phyloP scores from a whole-genome alignment of 2,329 filamentous ascomycete species.

The Pseudogymnoascus sp. region DNA sequence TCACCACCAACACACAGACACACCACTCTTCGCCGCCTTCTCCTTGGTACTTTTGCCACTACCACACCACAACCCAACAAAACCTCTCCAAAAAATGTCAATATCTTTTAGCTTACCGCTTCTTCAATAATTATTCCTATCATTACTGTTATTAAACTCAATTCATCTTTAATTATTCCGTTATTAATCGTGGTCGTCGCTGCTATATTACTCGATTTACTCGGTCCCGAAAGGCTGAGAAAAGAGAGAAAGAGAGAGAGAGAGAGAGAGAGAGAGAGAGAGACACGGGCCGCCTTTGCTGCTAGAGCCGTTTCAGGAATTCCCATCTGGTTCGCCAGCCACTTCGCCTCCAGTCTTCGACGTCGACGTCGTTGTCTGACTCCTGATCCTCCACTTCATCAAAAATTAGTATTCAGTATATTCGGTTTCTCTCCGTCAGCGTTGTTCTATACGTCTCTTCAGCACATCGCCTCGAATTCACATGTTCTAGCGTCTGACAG shows the following conservation, averaged over 20 bases:
- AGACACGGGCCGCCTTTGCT: slow-evolving; percentile 5
- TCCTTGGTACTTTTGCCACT: slow-evolving; percentile 2
- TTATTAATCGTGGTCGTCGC: not conserved
- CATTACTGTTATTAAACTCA: not conserved
- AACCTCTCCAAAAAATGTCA: not conserved
- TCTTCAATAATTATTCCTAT: not conserved
- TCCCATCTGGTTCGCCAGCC: slow-evolving; percentile 7
- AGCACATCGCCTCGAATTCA: not conserved
- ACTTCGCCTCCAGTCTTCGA: slow-evolving; percentile 6
- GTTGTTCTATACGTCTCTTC: slow-evolving; percentile 4
- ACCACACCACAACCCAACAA: not conserved
- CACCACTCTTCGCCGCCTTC: not conserved
- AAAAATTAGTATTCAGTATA: slow-evolving; percentile 4
- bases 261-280: not conserved
- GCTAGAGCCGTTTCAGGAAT: slow-evolving; percentile 7
- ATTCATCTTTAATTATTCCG: not conserved
- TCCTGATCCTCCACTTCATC: slow-evolving; percentile 2
- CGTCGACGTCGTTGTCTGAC: slow-evolving; percentile 6
- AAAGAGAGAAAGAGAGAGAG: not conserved
- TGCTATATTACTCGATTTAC: not conserved
- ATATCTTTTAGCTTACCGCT: not conserved
- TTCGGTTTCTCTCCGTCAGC: slow-evolving; percentile 1
- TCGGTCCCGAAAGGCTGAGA: not conserved
- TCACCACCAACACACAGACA: slow-evolving; percentile 3
- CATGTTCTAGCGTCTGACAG: slow-evolving; percentile 2